These are phyloP conservation scores for Oryza officinalis DNA, from an alignment of 176 grass and related monocot genomes.

Conservation along the genomic window DNA sequence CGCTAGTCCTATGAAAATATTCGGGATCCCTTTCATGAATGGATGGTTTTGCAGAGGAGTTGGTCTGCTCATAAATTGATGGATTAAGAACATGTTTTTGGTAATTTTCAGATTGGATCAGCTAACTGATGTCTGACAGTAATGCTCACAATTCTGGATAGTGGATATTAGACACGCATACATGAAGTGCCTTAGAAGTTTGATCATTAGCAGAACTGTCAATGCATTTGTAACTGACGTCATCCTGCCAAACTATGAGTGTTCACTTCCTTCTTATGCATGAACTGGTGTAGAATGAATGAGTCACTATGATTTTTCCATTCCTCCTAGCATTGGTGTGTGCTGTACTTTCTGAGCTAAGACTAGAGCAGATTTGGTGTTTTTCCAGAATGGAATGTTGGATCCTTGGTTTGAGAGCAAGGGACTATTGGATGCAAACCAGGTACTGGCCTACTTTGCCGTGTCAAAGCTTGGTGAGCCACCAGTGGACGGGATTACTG, in stretches of 20 bases:
- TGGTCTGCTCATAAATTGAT: too few relatives aligned
- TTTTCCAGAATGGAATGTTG: slow-evolving; percentile 99
- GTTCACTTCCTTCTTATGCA: background rate
- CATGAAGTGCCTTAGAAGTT: background rate
- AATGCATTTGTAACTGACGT: background rate
- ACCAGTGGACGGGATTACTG: slow-evolving; percentile 91
- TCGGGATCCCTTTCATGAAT: too few relatives aligned
- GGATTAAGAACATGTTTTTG: too few relatives aligned
- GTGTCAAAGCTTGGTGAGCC: slow-evolving; percentile 81
- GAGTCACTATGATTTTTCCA: background rate
- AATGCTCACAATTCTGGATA: background rate
- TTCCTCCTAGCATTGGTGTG: background rate
- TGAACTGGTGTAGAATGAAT: background rate
- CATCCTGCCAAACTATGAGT: background rate
- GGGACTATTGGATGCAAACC: slow-evolving; percentile 74
- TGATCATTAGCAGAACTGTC: background rate
- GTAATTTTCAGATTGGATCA: background rate
- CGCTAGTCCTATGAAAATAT: too few relatives aligned
- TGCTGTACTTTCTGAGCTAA: slow-evolving; percentile 31
- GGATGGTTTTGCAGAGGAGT: too few relatives aligned
- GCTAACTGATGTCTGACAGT: background rate
- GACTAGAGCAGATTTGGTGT: slow-evolving; percentile 87
- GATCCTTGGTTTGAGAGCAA: slow-evolving; percentile 95
- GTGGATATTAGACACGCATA: background rate
- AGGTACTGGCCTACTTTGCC: slow-evolving; percentile 92